These are phyloP conservation scores for Fagopyrum tataricum DNA, from an alignment of 148 eudicot species.

Conservation along the genomic window DNA sequence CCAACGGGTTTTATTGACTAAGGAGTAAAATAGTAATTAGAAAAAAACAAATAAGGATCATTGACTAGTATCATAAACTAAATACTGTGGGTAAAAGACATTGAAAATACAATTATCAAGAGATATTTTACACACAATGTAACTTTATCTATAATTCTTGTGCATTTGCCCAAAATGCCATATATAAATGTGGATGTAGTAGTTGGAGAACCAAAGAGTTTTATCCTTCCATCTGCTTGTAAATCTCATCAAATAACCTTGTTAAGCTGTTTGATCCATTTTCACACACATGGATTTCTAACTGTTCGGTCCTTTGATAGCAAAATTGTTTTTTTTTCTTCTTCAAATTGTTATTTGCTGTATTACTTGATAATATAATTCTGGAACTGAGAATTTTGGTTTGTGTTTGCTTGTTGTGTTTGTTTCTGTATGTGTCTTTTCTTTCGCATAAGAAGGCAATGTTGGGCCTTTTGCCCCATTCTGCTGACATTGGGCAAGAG, in stretches of 20 bases:
- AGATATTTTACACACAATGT: no score
- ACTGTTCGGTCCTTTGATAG: slow-evolving; percentile 8
- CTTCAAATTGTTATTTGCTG: slow-evolving; percentile 10
- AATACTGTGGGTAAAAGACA: no score
- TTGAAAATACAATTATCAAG: no score
- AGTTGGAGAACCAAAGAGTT: no score
- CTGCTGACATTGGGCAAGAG: slow-evolving; percentile 99
- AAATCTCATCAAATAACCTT: neutral
- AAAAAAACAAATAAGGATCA: no score
- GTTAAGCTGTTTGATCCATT: neutral
- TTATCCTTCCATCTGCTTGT: neutral
- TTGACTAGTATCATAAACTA: no score
- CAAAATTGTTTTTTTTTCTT: slow-evolving; percentile 16
- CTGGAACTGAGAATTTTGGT: slow-evolving; percentile 91
- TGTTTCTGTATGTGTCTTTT: slow-evolving; percentile 76
- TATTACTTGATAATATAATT: slow-evolving; percentile 41
- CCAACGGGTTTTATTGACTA: no score
- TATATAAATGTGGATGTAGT: no score
- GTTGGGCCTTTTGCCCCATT: slow-evolving; percentile 95
- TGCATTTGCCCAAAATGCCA: no score
- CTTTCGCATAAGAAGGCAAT: slow-evolving; percentile 96
- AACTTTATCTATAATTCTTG: no score
- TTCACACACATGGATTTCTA: neutral
- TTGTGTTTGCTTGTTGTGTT: slow-evolving; percentile 95
- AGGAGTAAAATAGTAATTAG: no score